These are phyloP conservation scores for Cotoneaster glaucophyllus DNA, from an alignment of 306 rosid genomes.

Conservation along the genomic window DNA sequence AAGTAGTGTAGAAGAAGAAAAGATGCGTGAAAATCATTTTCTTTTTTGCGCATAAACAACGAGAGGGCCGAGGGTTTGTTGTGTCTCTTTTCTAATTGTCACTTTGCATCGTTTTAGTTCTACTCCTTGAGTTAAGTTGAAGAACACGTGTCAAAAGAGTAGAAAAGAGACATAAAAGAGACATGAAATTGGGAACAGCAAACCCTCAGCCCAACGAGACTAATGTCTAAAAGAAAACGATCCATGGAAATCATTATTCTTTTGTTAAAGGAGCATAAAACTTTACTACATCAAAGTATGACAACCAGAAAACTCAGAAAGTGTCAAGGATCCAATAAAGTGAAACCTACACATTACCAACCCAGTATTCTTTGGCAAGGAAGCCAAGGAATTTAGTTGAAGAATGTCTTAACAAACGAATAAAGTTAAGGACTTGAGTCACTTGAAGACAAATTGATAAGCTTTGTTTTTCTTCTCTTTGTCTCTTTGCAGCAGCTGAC, in stretches of 20 bases:
- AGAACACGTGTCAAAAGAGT: too few species aligned
- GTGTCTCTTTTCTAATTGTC: too few species aligned
- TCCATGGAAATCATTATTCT: too few species aligned
- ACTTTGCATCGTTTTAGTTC: too few species aligned
- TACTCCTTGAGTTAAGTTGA: too few species aligned
- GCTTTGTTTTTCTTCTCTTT: neutral
- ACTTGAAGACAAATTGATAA: neutral
- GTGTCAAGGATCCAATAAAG: slow-evolving; percentile 4
- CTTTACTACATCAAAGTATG: neutral
- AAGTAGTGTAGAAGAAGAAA: neutral
- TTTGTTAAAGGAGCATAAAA: neutral
- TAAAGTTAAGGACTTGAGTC: neutral
- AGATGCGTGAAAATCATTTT: neutral
- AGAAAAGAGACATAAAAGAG: too few species aligned
- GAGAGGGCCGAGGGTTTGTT: too few species aligned
- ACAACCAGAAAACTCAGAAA: neutral
- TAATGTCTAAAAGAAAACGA: neutral
- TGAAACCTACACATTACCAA: neutral
- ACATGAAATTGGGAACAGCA: too few species aligned
- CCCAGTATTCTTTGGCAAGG: neutral
- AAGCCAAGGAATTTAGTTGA: neutral
- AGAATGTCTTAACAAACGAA: neutral
- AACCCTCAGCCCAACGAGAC: neutral
- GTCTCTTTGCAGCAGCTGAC: neutral
- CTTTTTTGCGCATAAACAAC: too few species aligned